Conservation (phyloP, 2,329 filamentous ascomycete genomes). For the Colletotrichum echinochloae region DNA sequence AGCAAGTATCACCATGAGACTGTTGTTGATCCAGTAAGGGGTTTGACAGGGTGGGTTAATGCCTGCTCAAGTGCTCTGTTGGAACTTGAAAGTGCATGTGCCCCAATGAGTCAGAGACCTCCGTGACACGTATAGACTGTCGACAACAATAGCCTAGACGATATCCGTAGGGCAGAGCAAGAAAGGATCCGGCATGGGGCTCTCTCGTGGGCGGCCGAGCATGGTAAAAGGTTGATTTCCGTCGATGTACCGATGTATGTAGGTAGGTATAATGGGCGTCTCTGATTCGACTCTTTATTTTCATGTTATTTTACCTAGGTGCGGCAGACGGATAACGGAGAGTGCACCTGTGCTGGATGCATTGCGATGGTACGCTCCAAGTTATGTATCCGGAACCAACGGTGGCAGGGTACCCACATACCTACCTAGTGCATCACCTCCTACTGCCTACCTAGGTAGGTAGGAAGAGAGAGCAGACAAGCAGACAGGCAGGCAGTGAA, state of each 20-base stretch:
- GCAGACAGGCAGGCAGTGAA: neutral
- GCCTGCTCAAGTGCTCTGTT: slow-evolving; percentile 18
- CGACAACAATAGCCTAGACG: too few species aligned
- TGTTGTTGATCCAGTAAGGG: slow-evolving; percentile 5
- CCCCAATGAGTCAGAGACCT: slow-evolving; percentile 1
- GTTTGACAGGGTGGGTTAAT: slow-evolving; percentile 14
- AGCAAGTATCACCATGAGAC: slow-evolving; percentile 30
- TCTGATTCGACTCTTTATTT: neutral
- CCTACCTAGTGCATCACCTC: too few species aligned
- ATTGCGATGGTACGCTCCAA: too few species aligned
- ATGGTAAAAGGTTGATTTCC: slow-evolving; percentile 3
- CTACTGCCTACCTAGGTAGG: too few species aligned
- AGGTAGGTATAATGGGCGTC: too few species aligned
- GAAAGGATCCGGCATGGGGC: neutral
- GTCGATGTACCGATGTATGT: too few species aligned
- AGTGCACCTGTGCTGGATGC: neutral
- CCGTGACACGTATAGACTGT: neutral
- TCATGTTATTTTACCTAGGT: too few species aligned
- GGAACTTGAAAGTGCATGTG: neutral
- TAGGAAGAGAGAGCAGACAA: too few species aligned
- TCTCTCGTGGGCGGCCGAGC: slow-evolving; percentile 1
- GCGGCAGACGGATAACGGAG: neutral
- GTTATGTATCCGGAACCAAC: too few species aligned
- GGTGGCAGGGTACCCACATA: too few species aligned
- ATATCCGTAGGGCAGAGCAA: too few species aligned